A percentile compares a stretch with the other conserved stretches of the same genome.
Evolutionary conservation across 139 green algal genomes (phyloP).

Genomic region (Chlamydomonas incerta): DNA sequence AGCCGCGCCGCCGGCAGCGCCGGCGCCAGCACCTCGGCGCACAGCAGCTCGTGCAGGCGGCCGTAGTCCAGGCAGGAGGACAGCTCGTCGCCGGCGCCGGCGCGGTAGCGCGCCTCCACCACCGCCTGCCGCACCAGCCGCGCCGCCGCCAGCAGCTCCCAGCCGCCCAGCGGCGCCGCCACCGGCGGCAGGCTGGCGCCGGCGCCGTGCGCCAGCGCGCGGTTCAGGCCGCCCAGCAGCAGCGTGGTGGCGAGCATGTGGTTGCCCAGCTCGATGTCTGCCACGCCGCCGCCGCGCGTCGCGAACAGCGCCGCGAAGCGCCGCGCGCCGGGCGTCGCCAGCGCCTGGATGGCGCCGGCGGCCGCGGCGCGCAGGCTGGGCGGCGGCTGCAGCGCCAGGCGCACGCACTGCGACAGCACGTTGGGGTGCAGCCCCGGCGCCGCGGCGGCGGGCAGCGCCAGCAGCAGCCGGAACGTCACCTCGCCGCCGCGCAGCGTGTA

Average conservation of each 20-base stretch:
- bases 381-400: constrained; percentile 22
- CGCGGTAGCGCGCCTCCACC: background rate
- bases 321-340: background rate
- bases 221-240: constrained; percentile 10
- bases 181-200: background rate
- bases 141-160: constrained; percentile 31
- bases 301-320: constrained; percentile 23
- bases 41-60: constrained; percentile 30
- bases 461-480: constrained; percentile 37
- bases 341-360: constrained; percentile 9
- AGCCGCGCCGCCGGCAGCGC: constrained; percentile 24
- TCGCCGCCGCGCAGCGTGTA: constrained; percentile 31
- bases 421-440: constrained; percentile 30
- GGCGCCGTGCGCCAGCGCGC: background rate
- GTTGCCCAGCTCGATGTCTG: constrained; percentile 22
- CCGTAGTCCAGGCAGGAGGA: constrained; percentile 12
- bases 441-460: constrained; percentile 29
- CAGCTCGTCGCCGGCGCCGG: constrained; percentile 6
- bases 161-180: constrained; percentile 6
- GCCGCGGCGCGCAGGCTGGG: constrained; percentile 2
- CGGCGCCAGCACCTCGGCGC: constrained; percentile 27
- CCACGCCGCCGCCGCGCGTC: background rate
- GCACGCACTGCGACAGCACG: constrained; percentile 31
- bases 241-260: constrained; percentile 8
- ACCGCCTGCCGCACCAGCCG: constrained; percentile 13